Evolutionary conservation across 257 asterid species (phyloP).

Genomic region (Primulina huaijiensis): DNA sequence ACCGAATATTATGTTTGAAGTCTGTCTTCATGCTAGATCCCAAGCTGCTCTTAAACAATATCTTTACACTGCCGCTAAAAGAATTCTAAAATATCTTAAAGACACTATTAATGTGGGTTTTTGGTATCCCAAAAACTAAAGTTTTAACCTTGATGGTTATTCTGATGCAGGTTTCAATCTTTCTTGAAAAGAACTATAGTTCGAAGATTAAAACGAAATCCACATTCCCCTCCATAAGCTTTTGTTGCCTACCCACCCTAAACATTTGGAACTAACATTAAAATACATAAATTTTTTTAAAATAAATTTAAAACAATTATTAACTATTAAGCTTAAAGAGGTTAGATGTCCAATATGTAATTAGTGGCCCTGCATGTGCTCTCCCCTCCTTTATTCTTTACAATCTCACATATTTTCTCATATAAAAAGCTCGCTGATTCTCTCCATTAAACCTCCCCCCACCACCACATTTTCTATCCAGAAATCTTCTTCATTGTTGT

Average conservation of each 20-base stretch:
- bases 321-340: not conserved
- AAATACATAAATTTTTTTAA: slow-evolving; percentile 1
- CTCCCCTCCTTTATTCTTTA: slow-evolving; percentile 52
- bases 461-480: slow-evolving; percentile 16
- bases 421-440: slow-evolving; percentile 38
- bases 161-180: too few relatives aligned
- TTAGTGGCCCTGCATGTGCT: slow-evolving; percentile 75
- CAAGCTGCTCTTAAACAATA: too few relatives aligned
- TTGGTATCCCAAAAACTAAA: too few relatives aligned
- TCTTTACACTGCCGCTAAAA: too few relatives aligned
- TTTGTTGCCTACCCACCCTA: not conserved
- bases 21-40: too few relatives aligned
- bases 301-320: not conserved
- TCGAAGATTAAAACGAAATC: too few relatives aligned
- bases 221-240: not conserved
- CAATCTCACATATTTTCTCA: slow-evolving; percentile 23
- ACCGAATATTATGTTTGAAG: too few relatives aligned
- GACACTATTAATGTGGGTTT: too few relatives aligned
- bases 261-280: not conserved
- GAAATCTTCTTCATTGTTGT: not conserved
- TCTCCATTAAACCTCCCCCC: slow-evolving; percentile 30
- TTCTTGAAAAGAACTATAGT: too few relatives aligned
- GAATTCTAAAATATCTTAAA: too few relatives aligned
- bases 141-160: too few relatives aligned
- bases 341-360: slow-evolving; percentile 24